A percentile compares a stretch with the other conserved stretches of the same genome.
Conservation (phyloP, 2,329 filamentous ascomycete genomes). For the Leptosphaerulina australis region DNA sequence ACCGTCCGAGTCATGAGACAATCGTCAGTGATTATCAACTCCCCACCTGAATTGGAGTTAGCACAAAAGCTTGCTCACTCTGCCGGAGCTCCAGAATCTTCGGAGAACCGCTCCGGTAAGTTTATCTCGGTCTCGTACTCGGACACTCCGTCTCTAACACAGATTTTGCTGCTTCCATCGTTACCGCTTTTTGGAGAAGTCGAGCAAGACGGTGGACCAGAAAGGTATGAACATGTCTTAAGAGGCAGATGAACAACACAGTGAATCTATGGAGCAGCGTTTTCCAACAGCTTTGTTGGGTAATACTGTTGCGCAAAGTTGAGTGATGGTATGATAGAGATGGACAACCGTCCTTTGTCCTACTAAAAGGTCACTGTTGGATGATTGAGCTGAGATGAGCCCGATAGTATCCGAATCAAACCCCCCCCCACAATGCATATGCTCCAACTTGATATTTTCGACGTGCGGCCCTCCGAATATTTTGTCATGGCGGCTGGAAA, state of each 20-base stretch:
- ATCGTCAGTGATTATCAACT: constrained; percentile 46
- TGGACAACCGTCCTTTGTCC: constrained; percentile 52
- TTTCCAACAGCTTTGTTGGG: constrained; percentile 57
- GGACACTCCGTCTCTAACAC: not conserved
- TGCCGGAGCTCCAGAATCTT: constrained; percentile 43
- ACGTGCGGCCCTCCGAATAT: constrained; percentile 1
- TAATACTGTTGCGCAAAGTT: constrained; percentile 46
- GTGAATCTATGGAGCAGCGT: constrained; percentile 61
- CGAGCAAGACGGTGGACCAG: constrained; percentile 24
- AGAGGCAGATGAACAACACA: too few relatives aligned
- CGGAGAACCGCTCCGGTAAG: constrained; percentile 30
- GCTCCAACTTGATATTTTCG: not conserved
- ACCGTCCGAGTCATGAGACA: constrained; percentile 44
- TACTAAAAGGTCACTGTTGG: constrained; percentile 50
- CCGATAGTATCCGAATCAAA: not conserved
- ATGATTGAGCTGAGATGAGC: constrained; percentile 34
- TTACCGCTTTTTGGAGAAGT: constrained; percentile 34
- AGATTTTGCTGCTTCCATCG: constrained; percentile 37
- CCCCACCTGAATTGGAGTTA: constrained; percentile 45
- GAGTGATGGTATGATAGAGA: constrained; percentile 46
- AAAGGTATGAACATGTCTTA: constrained; percentile 69
- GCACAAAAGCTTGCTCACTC: constrained; percentile 49
- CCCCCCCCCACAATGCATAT: not conserved
- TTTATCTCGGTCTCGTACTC: constrained; percentile 2
- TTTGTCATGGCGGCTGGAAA: constrained; percentile 10